Conservation (phyloP, 1,284 basidiomycete species). For the Pseudozyma sp. region DNA sequence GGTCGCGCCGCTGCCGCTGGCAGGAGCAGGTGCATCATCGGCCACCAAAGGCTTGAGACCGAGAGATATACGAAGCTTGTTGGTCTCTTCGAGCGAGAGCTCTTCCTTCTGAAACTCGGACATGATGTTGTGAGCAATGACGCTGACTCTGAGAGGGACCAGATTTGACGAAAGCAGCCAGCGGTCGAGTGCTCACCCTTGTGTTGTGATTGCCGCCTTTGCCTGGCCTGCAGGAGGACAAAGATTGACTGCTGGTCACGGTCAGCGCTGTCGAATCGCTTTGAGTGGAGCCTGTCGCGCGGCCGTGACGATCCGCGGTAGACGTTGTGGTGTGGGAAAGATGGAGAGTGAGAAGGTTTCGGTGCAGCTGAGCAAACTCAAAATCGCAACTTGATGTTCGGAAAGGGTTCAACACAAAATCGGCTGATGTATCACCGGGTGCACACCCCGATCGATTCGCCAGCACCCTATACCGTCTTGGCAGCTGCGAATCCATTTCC, state of each 20-base stretch:
- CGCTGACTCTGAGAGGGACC: conserved; percentile 4
- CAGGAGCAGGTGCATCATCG: conserved; percentile 68
- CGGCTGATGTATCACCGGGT: too few species aligned
- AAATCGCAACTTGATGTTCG: too few species aligned
- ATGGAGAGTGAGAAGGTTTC: neutral
- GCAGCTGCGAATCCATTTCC: too few species aligned
- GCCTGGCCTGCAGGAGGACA: neutral
- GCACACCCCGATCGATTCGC: too few species aligned
- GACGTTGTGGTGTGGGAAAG: neutral
- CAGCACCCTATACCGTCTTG: too few species aligned
- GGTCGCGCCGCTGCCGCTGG: neutral
- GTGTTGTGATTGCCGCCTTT: conserved; percentile 1
- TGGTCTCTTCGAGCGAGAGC: conserved; percentile 95
- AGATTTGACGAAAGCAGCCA: conserved; percentile 12
- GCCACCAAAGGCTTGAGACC: conserved; percentile 90
- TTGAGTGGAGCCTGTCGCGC: neutral
- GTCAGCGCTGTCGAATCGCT: neutral
- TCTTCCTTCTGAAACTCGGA: conserved; percentile 74
- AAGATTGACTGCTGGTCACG: conserved; percentile 5
- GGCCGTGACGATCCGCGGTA: conserved; percentile 3
- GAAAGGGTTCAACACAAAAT: too few species aligned
- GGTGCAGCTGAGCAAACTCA: too few species aligned
- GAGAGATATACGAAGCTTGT: conserved; percentile 92
- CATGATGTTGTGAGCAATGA: conserved; percentile 57
- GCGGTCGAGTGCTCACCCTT: conserved; percentile 35